Base-by-base conservation (phyloP, 164 flowering plant species). In the Akebia trifoliata region DNA sequence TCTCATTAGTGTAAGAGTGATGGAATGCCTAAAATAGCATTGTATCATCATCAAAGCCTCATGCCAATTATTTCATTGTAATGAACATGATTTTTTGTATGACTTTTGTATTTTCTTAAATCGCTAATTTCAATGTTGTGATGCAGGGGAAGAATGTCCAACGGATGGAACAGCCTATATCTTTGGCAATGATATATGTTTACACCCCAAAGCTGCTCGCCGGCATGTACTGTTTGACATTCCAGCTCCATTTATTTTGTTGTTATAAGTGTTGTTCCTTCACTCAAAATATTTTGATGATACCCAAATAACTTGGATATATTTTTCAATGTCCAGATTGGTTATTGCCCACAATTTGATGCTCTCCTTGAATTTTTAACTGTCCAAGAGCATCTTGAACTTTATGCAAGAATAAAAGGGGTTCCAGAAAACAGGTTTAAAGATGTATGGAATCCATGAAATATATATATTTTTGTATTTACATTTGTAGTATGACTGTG, bases 271-370 rank as follows among this genome's bases (percentile, higher is more conserved):
- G 6, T 65, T 37, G 39, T 17, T 61, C 25, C 15, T 39, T 70
- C 26, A 14, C 20, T 56, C 40, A 32, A 39, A 37, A 22, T 38
- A 28, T 58, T 15, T 26, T 37, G 6, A 22, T 39, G 25, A 12
- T 6, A 34, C 36, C 25, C 28, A 8, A 22, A 30, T 50, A 43
- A 70, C 48, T 60, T 57, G 10, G 12, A 29, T 52, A 3, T 26
- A 35, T 56, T 18, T 29, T 39, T 57, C 7, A 32, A 17, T 44
- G 28, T 66, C 53, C 79, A 92, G 98, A 83, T 93, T 75, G 98
- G 98, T 24, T 93, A 87, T 60, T 91, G 98, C 73, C 98, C 98
- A 20, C 98, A 93, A 60, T 93, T 87, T 72, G 97, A 93, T 82
- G 94, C 98, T 48, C 60, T 93, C 47, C 74, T 93, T 32, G 99